Percentiles rank a stretch among this genome's conserved stretches.
Conservation (phyloP, 345 rosid genomes). For the Populus euphratica region DNA sequence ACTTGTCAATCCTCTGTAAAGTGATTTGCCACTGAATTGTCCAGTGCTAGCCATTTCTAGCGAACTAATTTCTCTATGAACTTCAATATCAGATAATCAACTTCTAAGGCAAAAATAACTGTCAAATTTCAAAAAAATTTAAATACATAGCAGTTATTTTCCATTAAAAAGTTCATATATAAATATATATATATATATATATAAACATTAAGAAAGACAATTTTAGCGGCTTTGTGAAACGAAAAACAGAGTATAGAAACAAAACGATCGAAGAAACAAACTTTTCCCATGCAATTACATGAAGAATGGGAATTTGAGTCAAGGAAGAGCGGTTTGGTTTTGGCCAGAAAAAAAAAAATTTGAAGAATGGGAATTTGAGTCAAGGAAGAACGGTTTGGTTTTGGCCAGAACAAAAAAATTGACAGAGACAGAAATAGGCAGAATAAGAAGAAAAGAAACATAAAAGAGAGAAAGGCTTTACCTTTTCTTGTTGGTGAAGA, state of each 20-base stretch:
- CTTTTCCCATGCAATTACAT: not conserved
- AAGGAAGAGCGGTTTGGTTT: not conserved
- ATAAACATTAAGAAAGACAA: too few species aligned
- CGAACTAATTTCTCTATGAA: not conserved
- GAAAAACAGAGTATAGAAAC: not conserved
- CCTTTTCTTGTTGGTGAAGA: not conserved
- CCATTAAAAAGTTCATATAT: not conserved
- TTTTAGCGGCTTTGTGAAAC: not conserved
- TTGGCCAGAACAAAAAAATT: not conserved
- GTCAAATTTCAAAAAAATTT: not conserved
- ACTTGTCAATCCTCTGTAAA: constrained; percentile 33
- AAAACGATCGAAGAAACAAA: not conserved
- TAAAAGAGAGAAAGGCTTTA: not conserved
- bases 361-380: too few species aligned
- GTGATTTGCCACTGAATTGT: constrained; percentile 33
- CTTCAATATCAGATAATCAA: not conserved
- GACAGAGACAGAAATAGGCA: not conserved
- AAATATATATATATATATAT: too few species aligned
- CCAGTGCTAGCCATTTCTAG: constrained; percentile 34
- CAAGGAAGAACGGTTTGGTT: not conserved
- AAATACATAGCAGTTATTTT: not conserved
- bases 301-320: not conserved
- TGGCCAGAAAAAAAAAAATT: not conserved
- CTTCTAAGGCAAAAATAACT: not conserved
- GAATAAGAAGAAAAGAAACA: not conserved